Evolutionary conservation across 2,329 filamentous ascomycete species (phyloP).

Genomic region (Microascus cirrosus): DNA sequence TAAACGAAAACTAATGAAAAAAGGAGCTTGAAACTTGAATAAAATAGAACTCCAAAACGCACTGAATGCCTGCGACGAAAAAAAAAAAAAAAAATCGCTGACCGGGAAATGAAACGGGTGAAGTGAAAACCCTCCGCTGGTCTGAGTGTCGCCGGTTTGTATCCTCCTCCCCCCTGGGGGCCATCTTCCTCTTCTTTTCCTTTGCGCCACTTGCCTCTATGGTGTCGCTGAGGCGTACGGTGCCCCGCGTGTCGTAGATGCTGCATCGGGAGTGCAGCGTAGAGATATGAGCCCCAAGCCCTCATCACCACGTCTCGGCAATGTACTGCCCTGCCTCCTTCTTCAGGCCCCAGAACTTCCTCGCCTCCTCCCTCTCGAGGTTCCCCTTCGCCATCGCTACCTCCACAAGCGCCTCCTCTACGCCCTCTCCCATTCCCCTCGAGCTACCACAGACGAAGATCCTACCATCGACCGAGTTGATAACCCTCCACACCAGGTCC

Average conservation of each 20-base stretch:
- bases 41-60: background rate
- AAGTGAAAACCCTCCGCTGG: background rate
- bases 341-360: slow-evolving; percentile 84
- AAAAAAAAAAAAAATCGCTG: too few relatives aligned
- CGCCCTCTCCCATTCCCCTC: slow-evolving; percentile 95
- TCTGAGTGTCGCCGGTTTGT: background rate
- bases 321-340: slow-evolving; percentile 91
- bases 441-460: slow-evolving; percentile 94
- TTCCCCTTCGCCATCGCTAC: slow-evolving; percentile 91
- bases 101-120: background rate
- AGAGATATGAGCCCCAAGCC: background rate
- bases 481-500: slow-evolving; percentile 96
- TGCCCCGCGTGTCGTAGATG: too few relatives aligned
- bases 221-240: background rate
- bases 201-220: background rate
- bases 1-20: background rate
- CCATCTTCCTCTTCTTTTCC: background rate
- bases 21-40: too few relatives aligned
- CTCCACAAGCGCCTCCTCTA: slow-evolving; percentile 76
- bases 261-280: too few relatives aligned
- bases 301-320: slow-evolving; percentile 60
- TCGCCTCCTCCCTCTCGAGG: slow-evolving; percentile 68
- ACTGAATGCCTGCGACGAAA: background rate
- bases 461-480: slow-evolving; percentile 90
- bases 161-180: background rate